Conservation (phyloP, 352 stramenopile genomes). For the Globisporangium spiculum region DNA sequence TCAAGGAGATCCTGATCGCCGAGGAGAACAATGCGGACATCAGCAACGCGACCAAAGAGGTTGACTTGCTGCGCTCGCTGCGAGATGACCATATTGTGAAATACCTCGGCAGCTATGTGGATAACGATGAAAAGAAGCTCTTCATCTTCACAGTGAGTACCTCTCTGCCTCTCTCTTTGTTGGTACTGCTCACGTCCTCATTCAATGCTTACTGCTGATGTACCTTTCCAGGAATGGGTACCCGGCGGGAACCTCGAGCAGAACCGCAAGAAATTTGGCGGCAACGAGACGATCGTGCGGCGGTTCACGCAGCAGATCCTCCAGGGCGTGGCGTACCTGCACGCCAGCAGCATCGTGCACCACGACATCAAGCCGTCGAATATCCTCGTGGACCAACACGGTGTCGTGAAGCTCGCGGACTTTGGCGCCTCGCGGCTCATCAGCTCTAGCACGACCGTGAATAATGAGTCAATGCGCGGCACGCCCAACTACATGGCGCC, state of each 20-base stretch:
- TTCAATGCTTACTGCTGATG: neutral
- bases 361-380: conserved; percentile 90
- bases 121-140: conserved; percentile 58
- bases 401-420: conserved; percentile 93
- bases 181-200: neutral
- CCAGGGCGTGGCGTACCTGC: conserved; percentile 85
- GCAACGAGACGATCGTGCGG: conserved; percentile 63
- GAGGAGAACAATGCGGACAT: conserved; percentile 42
- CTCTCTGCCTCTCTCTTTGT: neutral
- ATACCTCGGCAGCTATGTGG: conserved; percentile 88
- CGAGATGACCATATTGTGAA: conserved; percentile 91
- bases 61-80: conserved; percentile 85
- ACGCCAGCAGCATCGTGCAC: conserved; percentile 74
- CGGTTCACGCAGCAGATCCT: conserved; percentile 86
- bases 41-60: conserved; percentile 55
- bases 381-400: conserved; percentile 93
- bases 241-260: conserved; percentile 79
- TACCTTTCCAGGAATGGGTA: conserved; percentile 67
- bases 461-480: conserved; percentile 62
- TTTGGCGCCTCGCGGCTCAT: conserved; percentile 89
- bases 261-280: conserved; percentile 80
- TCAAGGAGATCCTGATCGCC: conserved; percentile 58
- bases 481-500: conserved; percentile 89
- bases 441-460: conserved; percentile 44
- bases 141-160: conserved; percentile 79